These are phyloP conservation scores for Rhizopogon vulgaris DNA, from an alignment of 768 basidiomycete species.

Conservation along the genomic window DNA sequence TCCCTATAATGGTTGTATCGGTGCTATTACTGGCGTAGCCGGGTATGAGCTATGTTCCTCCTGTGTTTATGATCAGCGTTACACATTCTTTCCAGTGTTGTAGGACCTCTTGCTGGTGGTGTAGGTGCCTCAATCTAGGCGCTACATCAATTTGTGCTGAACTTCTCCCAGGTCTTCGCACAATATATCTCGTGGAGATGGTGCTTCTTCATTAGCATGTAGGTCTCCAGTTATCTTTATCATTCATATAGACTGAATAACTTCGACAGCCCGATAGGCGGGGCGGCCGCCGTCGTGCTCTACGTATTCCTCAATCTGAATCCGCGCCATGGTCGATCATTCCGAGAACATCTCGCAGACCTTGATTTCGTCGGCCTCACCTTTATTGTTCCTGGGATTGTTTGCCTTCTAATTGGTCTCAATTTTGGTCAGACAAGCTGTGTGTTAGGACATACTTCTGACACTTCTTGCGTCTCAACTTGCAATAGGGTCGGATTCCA, in stretches of 20 bases:
- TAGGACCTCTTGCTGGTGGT: constrained; percentile 80
- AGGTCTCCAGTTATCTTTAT: constrained; percentile 11
- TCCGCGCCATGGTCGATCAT: constrained; percentile 54
- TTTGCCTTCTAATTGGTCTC: constrained; percentile 67
- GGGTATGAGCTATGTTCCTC: constrained; percentile 23
- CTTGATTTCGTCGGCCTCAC: constrained; percentile 70
- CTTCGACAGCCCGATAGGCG: constrained; percentile 59
- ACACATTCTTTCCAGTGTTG: constrained; percentile 33
- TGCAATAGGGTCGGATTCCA: constrained; percentile 45
- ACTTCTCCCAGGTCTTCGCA: constrained; percentile 46
- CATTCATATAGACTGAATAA: background rate
- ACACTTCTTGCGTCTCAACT: background rate
- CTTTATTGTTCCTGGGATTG: constrained; percentile 58
- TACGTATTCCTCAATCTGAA: constrained; percentile 80
- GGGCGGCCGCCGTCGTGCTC: constrained; percentile 51
- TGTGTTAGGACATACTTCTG: constrained; percentile 27
- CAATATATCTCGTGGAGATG: constrained; percentile 79
- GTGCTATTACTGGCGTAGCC: constrained; percentile 75
- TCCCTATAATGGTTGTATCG: constrained; percentile 68
- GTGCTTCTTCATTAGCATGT: constrained; percentile 81
- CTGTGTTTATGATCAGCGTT: background rate
- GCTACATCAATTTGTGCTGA: constrained; percentile 4
- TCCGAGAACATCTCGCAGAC: constrained; percentile 52
- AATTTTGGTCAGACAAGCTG: constrained; percentile 64
- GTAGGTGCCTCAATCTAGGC: constrained; percentile 34